A percentile compares a stretch with the other conserved stretches of the same genome.
Conservation (phyloP, 2,329 filamentous ascomycete genomes). For the Dactylellina sp. region DNA sequence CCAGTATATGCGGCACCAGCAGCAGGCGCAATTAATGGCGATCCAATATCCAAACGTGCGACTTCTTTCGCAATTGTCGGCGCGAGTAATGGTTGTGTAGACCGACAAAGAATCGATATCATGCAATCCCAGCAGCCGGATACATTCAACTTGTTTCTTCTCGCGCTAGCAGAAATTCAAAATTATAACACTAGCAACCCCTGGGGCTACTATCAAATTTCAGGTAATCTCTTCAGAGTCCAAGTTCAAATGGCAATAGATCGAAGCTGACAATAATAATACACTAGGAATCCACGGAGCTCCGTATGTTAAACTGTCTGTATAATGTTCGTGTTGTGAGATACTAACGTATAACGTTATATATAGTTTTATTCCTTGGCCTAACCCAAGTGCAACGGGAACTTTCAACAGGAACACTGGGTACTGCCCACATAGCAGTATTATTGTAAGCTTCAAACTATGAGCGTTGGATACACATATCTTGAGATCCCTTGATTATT, state of each 20-base stretch:
- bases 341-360: neutral
- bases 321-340: neutral
- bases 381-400: neutral
- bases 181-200: constrained; percentile 5
- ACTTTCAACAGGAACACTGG: constrained; percentile 5
- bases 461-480: neutral
- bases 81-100: constrained; percentile 15
- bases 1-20: constrained; percentile 14
- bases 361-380: constrained; percentile 24
- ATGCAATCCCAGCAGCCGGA: constrained; percentile 32
- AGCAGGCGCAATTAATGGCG: neutral
- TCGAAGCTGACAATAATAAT: too few species aligned
- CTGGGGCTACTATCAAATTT: constrained; percentile 32
- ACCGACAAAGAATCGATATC: constrained; percentile 21
- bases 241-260: too few species aligned
- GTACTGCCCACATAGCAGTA: constrained; percentile 23
- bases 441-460: constrained; percentile 29
- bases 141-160: constrained; percentile 29
- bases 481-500: neutral
- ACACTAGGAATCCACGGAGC: constrained; percentile 38
- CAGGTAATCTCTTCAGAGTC: constrained; percentile 20
- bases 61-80: constrained; percentile 19
- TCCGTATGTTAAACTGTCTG: constrained; percentile 13
- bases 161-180: constrained; percentile 21
- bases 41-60: neutral